A percentile compares a stretch with the other conserved stretches of the same genome.
phyloP scores from a whole-genome alignment of 768 basidiomycete species.

The Xanthoconium stramineum region DNA sequence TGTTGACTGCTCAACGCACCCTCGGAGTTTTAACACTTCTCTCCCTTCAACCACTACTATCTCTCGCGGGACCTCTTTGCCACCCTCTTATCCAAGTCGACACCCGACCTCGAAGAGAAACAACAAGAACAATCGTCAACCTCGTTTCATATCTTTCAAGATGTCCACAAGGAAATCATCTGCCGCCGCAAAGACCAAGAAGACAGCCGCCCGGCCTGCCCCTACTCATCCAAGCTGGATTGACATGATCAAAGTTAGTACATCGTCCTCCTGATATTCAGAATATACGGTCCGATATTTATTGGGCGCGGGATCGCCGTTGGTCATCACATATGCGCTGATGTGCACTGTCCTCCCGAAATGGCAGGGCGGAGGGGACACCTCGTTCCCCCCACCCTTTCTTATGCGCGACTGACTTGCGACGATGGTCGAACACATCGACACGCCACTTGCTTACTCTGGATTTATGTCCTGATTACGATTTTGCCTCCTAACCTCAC shows the following conservation, averaged over 20 bases:
- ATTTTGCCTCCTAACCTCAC: slow-evolving; percentile 19
- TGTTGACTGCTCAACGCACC: slow-evolving; percentile 39
- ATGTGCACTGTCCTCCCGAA: slow-evolving; percentile 24
- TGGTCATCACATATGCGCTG: slow-evolving; percentile 7
- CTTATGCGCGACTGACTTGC: slow-evolving; percentile 13
- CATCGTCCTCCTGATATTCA: slow-evolving; percentile 9
- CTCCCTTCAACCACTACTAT: slow-evolving; percentile 49
- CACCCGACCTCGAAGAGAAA: slow-evolving; percentile 13
- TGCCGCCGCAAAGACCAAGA: slow-evolving; percentile 42
- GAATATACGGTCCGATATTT: slow-evolving; percentile 13
- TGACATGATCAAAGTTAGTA: slow-evolving; percentile 78
- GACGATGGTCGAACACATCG: slow-evolving; percentile 2
- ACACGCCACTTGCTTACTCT: slow-evolving; percentile 4
- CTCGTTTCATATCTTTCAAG: slow-evolving; percentile 17
- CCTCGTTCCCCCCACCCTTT: slow-evolving; percentile 5
- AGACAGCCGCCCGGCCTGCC: slow-evolving; percentile 30
- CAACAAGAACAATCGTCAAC: slow-evolving; percentile 16
- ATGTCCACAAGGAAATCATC: slow-evolving; percentile 46
- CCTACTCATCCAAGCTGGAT: slow-evolving; percentile 53
- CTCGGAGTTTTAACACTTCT: slow-evolving; percentile 41
- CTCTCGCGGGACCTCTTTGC: slow-evolving; percentile 30
- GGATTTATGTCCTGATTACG: slow-evolving; percentile 3
- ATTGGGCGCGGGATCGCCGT: slow-evolving; percentile 2
- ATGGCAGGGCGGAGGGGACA: slow-evolving; percentile 42
- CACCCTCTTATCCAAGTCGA: slow-evolving; percentile 12